phyloP scores from a whole-genome alignment of 192 early-diverging fungal genomes.

The Coemansia sp. region DNA sequence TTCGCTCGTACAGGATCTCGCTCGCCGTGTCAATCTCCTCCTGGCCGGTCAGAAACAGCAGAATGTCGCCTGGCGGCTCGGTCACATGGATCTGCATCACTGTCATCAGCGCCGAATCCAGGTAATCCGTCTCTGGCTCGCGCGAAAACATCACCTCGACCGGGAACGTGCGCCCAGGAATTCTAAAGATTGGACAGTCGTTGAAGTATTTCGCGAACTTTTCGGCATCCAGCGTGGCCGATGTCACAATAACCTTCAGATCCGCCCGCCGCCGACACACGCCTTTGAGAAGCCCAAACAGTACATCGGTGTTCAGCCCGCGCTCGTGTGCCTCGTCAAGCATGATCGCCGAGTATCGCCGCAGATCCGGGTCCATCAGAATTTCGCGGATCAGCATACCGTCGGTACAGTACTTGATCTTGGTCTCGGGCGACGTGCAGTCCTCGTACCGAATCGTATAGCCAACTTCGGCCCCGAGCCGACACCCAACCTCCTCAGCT shows the following conservation, averaged over 20 bases:
- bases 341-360: conserved; percentile 90
- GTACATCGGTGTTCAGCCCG: conserved; percentile 86
- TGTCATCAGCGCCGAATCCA: conserved; percentile 88
- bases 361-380: conserved; percentile 77
- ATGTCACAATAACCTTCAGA: conserved; percentile 91
- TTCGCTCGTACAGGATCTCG: conserved; percentile 76
- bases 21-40: conserved; percentile 95
- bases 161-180: conserved; percentile 91
- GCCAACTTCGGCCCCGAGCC: conserved; percentile 83
- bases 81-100: conserved; percentile 95
- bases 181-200: conserved; percentile 90
- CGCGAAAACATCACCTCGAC: conserved; percentile 93
- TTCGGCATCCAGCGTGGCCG: conserved; percentile 91
- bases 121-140: conserved; percentile 91
- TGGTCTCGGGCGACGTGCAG: conserved; percentile 81
- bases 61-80: conserved; percentile 89
- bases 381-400: conserved; percentile 94
- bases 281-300: conserved; percentile 89
- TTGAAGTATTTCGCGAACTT: conserved; percentile 89
- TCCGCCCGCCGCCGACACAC: conserved; percentile 76
- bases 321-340: conserved; percentile 99
- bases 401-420: conserved; percentile 98
- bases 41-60: conserved; percentile 96
- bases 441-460: conserved; percentile 98
- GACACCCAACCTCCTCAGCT: conserved; percentile 78